Conservation (phyloP, 2,329 filamentous ascomycete genomes). For the Penicillium olsonii region DNA sequence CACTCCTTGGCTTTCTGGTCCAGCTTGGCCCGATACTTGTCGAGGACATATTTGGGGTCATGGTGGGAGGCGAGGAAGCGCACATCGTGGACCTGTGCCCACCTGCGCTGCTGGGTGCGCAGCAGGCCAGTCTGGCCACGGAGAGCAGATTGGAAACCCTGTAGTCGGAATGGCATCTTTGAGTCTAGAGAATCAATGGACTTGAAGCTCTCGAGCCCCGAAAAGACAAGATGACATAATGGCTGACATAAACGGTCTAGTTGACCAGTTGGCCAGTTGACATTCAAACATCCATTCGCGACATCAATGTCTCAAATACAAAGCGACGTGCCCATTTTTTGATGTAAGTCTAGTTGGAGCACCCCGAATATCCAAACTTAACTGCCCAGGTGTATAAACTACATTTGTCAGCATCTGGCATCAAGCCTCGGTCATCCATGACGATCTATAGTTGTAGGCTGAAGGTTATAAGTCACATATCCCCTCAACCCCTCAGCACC, state of each 20-base stretch:
- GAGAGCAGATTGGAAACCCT: conserved; percentile 52
- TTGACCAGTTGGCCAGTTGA: too few species aligned
- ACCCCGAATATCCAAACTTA: too few species aligned
- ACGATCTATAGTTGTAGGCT: conserved; percentile 2
- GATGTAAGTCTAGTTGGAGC: too few species aligned
- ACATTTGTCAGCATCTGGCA: not conserved
- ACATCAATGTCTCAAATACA: too few species aligned
- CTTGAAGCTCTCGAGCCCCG: conserved; percentile 4
- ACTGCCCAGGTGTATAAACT: not conserved
- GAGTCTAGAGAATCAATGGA: conserved; percentile 2
- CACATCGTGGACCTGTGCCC: conserved; percentile 90
- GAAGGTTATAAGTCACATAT: not conserved
- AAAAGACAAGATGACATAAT: conserved; percentile 13
- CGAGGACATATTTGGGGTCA: conserved; percentile 64
- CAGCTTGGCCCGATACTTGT: conserved; percentile 87
- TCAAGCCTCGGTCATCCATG: not conserved
- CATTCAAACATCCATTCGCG: too few species aligned
- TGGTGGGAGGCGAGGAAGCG: conserved; percentile 83
- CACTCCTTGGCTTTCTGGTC: conserved; percentile 73
- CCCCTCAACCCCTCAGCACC: not conserved
- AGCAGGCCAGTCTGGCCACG: conserved; percentile 31
- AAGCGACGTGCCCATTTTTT: too few species aligned
- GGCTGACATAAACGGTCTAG: conserved; percentile 5
- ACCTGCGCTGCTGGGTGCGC: conserved; percentile 66
- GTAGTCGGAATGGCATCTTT: conserved; percentile 53